Evolutionary conservation across 495 filamentous ascomycete genomes (phyloP).

Genomic region (Penicillium desertorum): DNA sequence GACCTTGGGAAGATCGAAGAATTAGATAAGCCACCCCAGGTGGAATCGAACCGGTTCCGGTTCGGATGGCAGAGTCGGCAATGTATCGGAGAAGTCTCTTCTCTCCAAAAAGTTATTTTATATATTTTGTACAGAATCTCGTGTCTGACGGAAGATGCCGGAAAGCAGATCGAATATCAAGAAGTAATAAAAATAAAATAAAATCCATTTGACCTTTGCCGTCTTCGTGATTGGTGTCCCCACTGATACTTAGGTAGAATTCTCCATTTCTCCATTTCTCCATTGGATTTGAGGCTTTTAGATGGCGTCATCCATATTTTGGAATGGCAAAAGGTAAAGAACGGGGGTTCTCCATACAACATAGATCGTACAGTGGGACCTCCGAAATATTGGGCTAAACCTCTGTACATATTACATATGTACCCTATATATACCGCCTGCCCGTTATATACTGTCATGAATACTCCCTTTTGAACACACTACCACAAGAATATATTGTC

Average conservation of each 20-base stretch:
- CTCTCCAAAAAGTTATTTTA: no score
- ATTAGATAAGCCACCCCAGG: no score
- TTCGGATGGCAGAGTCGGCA: conserved; percentile 3
- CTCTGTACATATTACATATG: no score
- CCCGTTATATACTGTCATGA: no score
- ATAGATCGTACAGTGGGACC: no score
- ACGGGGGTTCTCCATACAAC: neutral
- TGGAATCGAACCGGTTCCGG: neutral
- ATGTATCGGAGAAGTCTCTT: neutral
- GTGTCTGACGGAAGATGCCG: neutral
- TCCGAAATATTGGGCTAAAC: no score
- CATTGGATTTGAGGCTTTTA: neutral
- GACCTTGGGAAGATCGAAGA: no score
- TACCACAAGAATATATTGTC: no score
- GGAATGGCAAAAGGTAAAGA: neutral
- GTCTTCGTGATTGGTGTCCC: conserved; percentile 20
- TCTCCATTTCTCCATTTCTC: conserved; percentile 3
- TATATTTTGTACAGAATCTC: no score
- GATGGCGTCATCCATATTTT: conserved; percentile 2
- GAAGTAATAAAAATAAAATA: neutral
- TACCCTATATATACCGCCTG: no score
- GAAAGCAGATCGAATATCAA: neutral
- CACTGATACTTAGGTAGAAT: neutral
- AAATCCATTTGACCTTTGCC: conserved; percentile 16
- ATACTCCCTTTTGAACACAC: no score